Evolutionary conservation across 208 protist genomes (phyloP), one percentile per base, ranked within the genome.

Genomic region (Endotrypanum monterogeii): DNA sequence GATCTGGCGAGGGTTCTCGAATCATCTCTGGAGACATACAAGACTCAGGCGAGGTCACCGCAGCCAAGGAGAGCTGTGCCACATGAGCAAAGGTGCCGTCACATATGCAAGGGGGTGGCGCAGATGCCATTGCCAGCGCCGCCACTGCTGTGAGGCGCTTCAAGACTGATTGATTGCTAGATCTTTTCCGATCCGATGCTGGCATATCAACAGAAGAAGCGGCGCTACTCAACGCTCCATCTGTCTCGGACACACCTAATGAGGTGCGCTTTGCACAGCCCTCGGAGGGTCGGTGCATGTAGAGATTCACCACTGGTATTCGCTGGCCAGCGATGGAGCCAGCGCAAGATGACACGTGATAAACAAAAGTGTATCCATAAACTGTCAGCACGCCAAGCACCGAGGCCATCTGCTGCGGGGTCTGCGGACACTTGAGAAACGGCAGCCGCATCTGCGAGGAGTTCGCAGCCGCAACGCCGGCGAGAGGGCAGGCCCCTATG

Each of bases 331-430:
- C 30, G 32, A 28, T 16, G 44, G 63, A 14, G 63, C 44, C n/a
- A 12, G n/a, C 56, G 28, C 74, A 37, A 14, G 61, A 58, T 8
- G 73, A 73, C 18, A 86, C 35, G 67, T 79, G 73, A 67, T 81
- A 89, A 20, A 92, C 14, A 65, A 85, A 86, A 16, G 85, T 57
- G 8, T 82, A 67, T 14, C 82, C 78, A n/a, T 92, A 86, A 12
- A 83, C 46, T 14, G 78, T 75, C 71, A 89, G 54, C 32, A 83
- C 66, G 23, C 79, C 87, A 28, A 89, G 58, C 23, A 83, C 71
- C 46, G 74, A 73, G 52, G 41, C 28, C 14, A 68, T 20, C 41
- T 23, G 20, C 3, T 48, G 44, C 46, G 63, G 30, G 3, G 14
- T 7, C 3, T 68, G 16, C 46, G n/a, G 68, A 12, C 37, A 46